Conservation (phyloP, 1,284 basidiomycete species). For the Boletellus deceptivus region DNA sequence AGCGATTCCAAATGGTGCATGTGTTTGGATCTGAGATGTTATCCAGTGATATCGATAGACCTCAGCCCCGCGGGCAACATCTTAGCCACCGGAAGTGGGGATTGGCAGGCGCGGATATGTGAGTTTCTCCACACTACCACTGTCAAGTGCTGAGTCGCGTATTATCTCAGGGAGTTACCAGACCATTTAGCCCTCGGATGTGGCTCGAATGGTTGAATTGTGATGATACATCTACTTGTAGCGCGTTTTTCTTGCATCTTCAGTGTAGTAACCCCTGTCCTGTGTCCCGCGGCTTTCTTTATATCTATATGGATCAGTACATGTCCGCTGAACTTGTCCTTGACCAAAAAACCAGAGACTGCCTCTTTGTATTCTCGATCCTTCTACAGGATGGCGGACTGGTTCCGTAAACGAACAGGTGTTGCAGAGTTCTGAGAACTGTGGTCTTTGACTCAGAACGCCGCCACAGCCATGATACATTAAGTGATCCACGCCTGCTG, state of each 20-base stretch:
- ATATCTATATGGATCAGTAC: conserved; percentile 27
- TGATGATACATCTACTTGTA: conserved; percentile 27
- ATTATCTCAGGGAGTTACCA: conserved; percentile 29
- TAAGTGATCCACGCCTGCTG: neutral
- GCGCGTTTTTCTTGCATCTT: conserved; percentile 26
- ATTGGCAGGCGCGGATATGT: conserved; percentile 84
- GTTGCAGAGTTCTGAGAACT: neutral
- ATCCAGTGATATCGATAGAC: conserved; percentile 79
- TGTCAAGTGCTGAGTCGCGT: conserved; percentile 5
- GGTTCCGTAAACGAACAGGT: too few species aligned
- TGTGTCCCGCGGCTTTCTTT: conserved; percentile 12
- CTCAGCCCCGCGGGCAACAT: conserved; percentile 72
- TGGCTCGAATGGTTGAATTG: conserved; percentile 6
- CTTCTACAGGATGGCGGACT: too few species aligned
- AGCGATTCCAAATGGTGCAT: conserved; percentile 6
- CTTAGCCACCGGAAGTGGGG: conserved; percentile 85
- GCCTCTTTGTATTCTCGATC: neutral
- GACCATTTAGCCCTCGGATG: conserved; percentile 20
- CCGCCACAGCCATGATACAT: conserved; percentile 1
- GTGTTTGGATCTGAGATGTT: conserved; percentile 15
- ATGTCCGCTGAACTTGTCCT: conserved; percentile 7
- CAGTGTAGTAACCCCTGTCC: conserved; percentile 24
- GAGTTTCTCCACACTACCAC: conserved; percentile 23
- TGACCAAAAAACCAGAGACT: conserved; percentile 6
- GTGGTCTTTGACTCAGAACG: neutral